These are phyloP conservation scores for Solanum tarijense DNA, from an alignment of 257 asterid genomes.

Conservation along the genomic window DNA sequence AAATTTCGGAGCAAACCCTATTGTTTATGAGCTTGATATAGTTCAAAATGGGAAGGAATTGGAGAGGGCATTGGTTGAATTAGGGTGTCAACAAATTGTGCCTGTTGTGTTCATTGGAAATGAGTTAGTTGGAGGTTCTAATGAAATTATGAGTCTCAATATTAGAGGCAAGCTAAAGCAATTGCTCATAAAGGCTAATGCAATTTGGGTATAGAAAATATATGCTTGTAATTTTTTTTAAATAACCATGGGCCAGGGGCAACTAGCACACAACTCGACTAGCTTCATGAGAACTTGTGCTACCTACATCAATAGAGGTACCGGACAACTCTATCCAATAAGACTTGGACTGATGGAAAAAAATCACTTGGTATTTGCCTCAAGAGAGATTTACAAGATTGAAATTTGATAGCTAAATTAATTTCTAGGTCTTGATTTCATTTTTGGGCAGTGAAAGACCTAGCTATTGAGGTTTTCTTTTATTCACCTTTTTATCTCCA, in stretches of 20 bases:
- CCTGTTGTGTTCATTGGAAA: not conserved
- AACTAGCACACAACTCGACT: not conserved
- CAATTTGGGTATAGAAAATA: not conserved
- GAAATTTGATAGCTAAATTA: not conserved
- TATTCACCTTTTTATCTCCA: not conserved
- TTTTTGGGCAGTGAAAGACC: not conserved
- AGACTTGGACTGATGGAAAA: accelerated
- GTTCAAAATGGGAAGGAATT: not conserved
- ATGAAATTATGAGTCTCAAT: not conserved
- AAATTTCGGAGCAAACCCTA: not conserved
- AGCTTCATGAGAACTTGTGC: not conserved
- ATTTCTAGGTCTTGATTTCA: not conserved
- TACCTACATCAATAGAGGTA: not conserved
- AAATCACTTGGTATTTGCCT: not conserved
- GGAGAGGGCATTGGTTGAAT: not conserved
- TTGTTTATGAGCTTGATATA: not conserved
- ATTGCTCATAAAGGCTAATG: not conserved
- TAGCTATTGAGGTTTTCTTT: not conserved
- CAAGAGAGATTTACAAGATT: not conserved
- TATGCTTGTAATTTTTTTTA: not conserved
- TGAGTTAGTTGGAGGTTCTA: not conserved
- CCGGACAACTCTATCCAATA: accelerated
- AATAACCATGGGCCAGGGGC: not conserved
- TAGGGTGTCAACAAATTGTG: not conserved
- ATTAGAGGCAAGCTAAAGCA: not conserved